Evolutionary conservation across 257 asterid genomes (phyloP), one percentile per base, ranked within the genome.

Genomic region (Lycium barbarum): DNA sequence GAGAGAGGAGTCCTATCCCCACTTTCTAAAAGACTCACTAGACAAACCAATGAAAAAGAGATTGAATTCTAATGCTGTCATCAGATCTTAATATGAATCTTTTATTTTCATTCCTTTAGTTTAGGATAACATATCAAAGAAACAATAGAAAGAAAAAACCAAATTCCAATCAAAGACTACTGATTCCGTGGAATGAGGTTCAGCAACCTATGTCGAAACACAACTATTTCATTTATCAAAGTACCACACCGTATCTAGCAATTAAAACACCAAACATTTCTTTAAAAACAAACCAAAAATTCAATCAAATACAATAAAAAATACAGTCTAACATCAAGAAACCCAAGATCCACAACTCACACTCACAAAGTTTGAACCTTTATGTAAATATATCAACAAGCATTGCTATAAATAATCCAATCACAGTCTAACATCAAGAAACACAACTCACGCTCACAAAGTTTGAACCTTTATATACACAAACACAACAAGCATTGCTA

Each of bases 401-500:
- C 83, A 79, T 79, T 43, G 58, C 61, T 17, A 38, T 26, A 83
- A 67, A 38, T 49, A 47, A 13, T 63, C 43, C 33, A 13, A 22
- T 72, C 22, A 57, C 82, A 78, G 65, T 78, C 66, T 54, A 84
- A 66, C 51, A 68, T 62, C 62, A 72, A 36, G 51, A 20, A 20
- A 68, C 51, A 13, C 62, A 14, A 79, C 38, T 59, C 26, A 45
- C 0, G 15, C 43, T 22, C 66, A 58, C 53, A 85, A 61, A 33
- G 8, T 17, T 47, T 33, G 70, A 79, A 20, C 8, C 66, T 40
- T 6, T 40, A 40, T 40, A 6, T 40, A 40, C 45, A 40, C 6
- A 40, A 18, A 59, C 36, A 47, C 7, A n/a, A 55, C 61, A 53
- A 35, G 53, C 83, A 79, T 79, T 43, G 58, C 61, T 17, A 38